Conservation (phyloP, 1,284 basidiomycete species). For the Cutaneotrichosporon curvatum region DNA sequence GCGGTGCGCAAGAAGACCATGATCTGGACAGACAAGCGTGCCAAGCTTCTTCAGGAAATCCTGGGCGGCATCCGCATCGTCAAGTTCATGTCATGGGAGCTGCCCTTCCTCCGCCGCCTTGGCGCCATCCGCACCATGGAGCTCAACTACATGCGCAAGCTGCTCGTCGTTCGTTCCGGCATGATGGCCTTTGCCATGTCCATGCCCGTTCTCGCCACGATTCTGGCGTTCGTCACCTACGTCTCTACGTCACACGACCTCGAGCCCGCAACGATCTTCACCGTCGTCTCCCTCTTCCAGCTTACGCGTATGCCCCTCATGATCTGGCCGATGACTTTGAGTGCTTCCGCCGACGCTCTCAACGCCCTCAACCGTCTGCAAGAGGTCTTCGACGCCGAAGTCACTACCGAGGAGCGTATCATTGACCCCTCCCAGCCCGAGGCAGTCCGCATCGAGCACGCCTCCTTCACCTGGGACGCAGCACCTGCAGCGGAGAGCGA, state of each 20-base stretch:
- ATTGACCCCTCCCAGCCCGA: constrained; percentile 50
- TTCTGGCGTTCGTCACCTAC: constrained; percentile 80
- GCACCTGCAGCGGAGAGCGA: constrained; percentile 54
- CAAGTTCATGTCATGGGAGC: constrained; percentile 60
- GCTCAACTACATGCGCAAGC: constrained; percentile 66
- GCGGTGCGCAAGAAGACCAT: constrained; percentile 66
- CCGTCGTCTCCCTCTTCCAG: constrained; percentile 73
- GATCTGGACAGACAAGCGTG: constrained; percentile 65
- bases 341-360: constrained; percentile 66
- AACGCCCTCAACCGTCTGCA: constrained; percentile 65
- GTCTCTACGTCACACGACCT: constrained; percentile 61
- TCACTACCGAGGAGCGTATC: constrained; percentile 54
- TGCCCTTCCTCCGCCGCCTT: constrained; percentile 61
- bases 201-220: constrained; percentile 70
- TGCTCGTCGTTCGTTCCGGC: constrained; percentile 54
- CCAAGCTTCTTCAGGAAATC: constrained; percentile 54
- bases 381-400: constrained; percentile 70
- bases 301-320: constrained; percentile 45
- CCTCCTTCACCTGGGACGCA: constrained; percentile 77
- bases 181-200: constrained; percentile 50
- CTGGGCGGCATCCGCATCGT: constrained; percentile 80
- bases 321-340: constrained; percentile 62
- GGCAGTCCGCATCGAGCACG: constrained; percentile 61
- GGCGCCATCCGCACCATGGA: constrained; percentile 65
- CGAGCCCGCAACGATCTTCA: constrained; percentile 58